Evolutionary conservation across 352 stramenopile species (phyloP), one percentile per base, ranked within the genome.

Genomic region (Phytophthora sansomeana): DNA sequence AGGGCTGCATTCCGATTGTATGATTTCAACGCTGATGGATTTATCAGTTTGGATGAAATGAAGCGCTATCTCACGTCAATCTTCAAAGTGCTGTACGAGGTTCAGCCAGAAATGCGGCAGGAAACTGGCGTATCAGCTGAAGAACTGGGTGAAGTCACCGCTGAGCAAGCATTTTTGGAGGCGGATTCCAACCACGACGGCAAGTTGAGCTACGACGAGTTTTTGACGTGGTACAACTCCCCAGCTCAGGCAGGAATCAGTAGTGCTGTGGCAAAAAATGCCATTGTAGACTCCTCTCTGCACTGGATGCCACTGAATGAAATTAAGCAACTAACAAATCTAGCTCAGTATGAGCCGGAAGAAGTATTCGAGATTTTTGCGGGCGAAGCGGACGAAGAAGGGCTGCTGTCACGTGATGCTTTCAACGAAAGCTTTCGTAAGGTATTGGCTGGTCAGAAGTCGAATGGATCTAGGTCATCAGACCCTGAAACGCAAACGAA

Each of bases 321-420:
- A 63, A 87, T 96, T 46, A 91, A 91, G 63, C 75, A 92, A 55
- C 69, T 95, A 24, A 96, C 89, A 46, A 92, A 90, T 67, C 74
- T 96, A 5, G 78, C 81, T 36, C 69, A 86, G 30, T 92, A 89
- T 44, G 79, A 89, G 28, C 86, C 90, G 0, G 80, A 91, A 29
- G 82, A 95, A 70, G 87, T 97, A 11, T 96, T 97, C 65, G 88
- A 96, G 51, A 86, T 95, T 39, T 91, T 97, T 77, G 88, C 86
- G 0, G 67, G 77, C 9, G 87, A 92, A 66, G 83, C 87, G 5
- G 81, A 96, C 57, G 63, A 86, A 58, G 73, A 95, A 5, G 87
- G 90, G 0, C 42, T 92, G 5, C 61, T 97, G 14, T 92, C 85
- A 14, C 82, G 84, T 2, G 59, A 73, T n/a, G 82, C 87, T 19